phyloP scores from a whole-genome alignment of 2,329 filamentous ascomycete genomes.

The Pseudonectria buxi region DNA sequence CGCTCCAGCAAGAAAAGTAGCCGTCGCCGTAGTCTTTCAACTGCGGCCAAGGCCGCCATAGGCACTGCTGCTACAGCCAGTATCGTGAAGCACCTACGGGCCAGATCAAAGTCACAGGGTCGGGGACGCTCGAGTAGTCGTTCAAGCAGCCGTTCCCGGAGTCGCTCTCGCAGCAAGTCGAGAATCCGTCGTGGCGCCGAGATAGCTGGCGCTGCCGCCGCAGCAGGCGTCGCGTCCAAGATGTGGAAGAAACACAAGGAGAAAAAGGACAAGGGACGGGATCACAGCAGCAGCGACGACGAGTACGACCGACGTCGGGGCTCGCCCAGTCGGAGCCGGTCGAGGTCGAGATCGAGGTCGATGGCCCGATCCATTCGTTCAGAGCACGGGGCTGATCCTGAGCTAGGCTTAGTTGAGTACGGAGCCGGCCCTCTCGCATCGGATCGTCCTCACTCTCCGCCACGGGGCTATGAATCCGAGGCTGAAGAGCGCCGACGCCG shows the following conservation, averaged over 20 bases:
- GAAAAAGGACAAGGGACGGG: conserved; percentile 45
- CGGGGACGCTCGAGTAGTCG: conserved; percentile 17
- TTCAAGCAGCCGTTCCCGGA: conserved; percentile 15
- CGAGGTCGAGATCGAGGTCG: conserved; percentile 43
- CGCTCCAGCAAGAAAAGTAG: conserved; percentile 18
- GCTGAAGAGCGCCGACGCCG: conserved; percentile 36
- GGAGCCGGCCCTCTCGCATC: conserved; percentile 50
- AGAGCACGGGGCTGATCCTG: conserved; percentile 53
- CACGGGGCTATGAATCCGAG: conserved; percentile 41
- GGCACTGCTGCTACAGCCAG: conserved; percentile 53
- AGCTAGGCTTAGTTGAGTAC: conserved; percentile 64
- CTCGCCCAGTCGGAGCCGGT: conserved; percentile 28
- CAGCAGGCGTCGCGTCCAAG: conserved; percentile 54
- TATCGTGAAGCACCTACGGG: conserved; percentile 49
- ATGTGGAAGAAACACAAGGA: conserved; percentile 55
- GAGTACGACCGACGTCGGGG: conserved; percentile 30
- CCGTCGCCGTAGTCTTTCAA: conserved; percentile 41
- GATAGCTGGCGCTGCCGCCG: conserved; percentile 53
- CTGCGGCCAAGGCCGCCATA: conserved; percentile 48
- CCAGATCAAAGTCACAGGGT: conserved; percentile 39
- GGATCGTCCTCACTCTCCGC: conserved; percentile 28
- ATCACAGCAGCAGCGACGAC: conserved; percentile 27
- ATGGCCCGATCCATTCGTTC: conserved; percentile 43
- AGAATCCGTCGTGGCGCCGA: conserved; percentile 49
- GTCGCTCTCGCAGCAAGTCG: conserved; percentile 39